These are phyloP conservation scores for Xylariaceae sp. DNA, from an alignment of 2,329 filamentous ascomycete genomes.

Conservation along the genomic window DNA sequence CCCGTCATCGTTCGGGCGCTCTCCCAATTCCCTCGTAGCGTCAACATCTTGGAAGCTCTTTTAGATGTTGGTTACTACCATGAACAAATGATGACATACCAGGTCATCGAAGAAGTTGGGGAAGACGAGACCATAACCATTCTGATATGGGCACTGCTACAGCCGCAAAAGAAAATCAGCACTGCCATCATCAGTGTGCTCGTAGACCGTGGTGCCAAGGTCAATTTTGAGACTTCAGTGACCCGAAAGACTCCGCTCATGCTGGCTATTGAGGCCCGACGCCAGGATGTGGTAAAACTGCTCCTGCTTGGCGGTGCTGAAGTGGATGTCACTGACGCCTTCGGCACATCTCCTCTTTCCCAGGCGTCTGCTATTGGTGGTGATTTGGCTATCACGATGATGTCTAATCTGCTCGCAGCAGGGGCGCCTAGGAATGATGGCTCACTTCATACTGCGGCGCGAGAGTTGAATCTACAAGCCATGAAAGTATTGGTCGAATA, in stretches of 20 bases:
- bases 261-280: slow-evolving; percentile 52
- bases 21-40: slow-evolving; percentile 51
- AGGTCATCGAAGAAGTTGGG: slow-evolving; percentile 42
- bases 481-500: slow-evolving; percentile 55
- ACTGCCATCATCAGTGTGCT: slow-evolving; percentile 54
- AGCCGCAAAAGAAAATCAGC: slow-evolving; percentile 61
- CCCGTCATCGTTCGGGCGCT: slow-evolving; percentile 52
- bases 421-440: slow-evolving; percentile 60
- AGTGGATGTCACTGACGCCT: slow-evolving; percentile 53
- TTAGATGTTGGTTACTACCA: slow-evolving; percentile 58
- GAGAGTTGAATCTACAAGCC: slow-evolving; percentile 53
- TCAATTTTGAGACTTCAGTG: slow-evolving; percentile 50
- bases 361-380: slow-evolving; percentile 55
- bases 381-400: slow-evolving; percentile 49
- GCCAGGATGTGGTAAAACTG: slow-evolving; percentile 54
- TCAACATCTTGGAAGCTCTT: slow-evolving; percentile 47
- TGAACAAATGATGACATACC: slow-evolving; percentile 46
- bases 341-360: slow-evolving; percentile 56
- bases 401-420: slow-evolving; percentile 51
- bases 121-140: slow-evolving; percentile 54
- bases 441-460: slow-evolving; percentile 61
- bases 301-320: slow-evolving; percentile 58
- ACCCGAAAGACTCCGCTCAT: slow-evolving; percentile 57
- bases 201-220: slow-evolving; percentile 48
- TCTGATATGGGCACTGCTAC: slow-evolving; percentile 58